Evolutionary conservation across 2,329 filamentous ascomycete species (phyloP), one percentile per base, ranked within the genome.

Genomic region (Cordyceps javanica): DNA sequence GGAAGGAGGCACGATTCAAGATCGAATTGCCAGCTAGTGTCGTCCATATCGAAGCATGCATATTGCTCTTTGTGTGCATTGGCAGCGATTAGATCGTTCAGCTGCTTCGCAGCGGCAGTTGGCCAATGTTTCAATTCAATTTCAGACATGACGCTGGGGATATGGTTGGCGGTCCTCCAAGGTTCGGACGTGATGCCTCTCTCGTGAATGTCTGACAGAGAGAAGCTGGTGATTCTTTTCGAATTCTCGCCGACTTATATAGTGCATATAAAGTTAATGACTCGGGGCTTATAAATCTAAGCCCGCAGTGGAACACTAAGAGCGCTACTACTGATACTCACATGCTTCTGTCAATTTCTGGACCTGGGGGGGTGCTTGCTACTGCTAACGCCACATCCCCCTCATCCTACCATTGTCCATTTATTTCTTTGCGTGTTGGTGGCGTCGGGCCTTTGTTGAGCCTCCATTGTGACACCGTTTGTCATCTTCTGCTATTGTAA

Each of bases 41-140:
- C 76, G 67, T 77, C 75, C 74, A 76, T 76, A 65, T 77, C 73
- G 46, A 75, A 75, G 25, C 72, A 67, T 11, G 73, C 73, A 45
- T 72, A 75, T 51, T 67, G 67, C 25, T 70, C 70, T 46, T 66
- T 61, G 65, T 74, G 65, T 23, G 71, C 71, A 56, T 75, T 74
- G 54, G 63, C 63, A 1, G 64, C 62, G 55, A 75, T 75, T 72
- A 75, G 73, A 32, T 61, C 62, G 57, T 72, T 65, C 48, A 75
- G 66, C 3, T 67, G 64, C 25, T 63, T 63, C 4, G 73, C 73
- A 0, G 72, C 73, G 6, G 63, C 61, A 5, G 61, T 51, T 5
- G 73, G 73, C 73, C 73, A 75, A 60, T 75, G 73, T 39, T 16
- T n/a, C 14, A 36, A 36, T 36, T 36, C 34, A 36, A 36, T 16